Evolutionary conservation across 768 basidiomycete genomes (phyloP).

Genomic region (Pleurotus tuoliensis): DNA sequence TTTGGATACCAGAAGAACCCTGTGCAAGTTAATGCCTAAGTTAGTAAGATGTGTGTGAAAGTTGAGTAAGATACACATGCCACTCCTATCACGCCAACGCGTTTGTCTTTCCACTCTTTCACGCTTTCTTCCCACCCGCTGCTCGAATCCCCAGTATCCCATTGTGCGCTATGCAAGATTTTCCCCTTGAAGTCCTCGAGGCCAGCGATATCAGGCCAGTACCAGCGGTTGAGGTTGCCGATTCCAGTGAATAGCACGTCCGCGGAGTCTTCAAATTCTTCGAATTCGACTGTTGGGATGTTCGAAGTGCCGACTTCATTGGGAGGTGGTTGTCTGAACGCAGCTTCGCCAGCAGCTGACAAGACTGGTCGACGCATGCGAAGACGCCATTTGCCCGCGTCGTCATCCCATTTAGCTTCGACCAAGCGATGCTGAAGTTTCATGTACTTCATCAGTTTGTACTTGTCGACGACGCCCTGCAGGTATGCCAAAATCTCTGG

Average conservation of each 20-base stretch:
- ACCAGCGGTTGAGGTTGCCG: conserved; percentile 53
- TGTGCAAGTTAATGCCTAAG: conserved; percentile 13
- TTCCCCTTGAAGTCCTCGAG: conserved; percentile 52
- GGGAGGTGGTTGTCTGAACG: neutral
- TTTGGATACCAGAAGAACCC: conserved; percentile 63
- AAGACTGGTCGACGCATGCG: conserved; percentile 33
- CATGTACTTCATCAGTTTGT: conserved; percentile 49
- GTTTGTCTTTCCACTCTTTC: conserved; percentile 47
- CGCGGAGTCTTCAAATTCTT: conserved; percentile 47
- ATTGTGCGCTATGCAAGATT: conserved; percentile 61
- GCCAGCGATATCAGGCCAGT: conserved; percentile 65
- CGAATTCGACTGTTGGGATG: conserved; percentile 23
- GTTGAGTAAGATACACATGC: conserved; percentile 27
- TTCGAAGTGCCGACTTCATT: neutral
- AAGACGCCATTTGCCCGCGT: conserved; percentile 53
- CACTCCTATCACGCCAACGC: conserved; percentile 57
- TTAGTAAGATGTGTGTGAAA: too few relatives aligned
- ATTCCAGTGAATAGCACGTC: conserved; percentile 57
- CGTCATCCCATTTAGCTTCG: conserved; percentile 46
- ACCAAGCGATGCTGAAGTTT: conserved; percentile 52
- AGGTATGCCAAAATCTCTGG: conserved; percentile 56
- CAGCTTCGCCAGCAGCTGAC: conserved; percentile 10
- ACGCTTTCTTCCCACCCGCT: conserved; percentile 15
- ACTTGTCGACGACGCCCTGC: conserved; percentile 50
- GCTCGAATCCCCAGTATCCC: conserved; percentile 37